Conservation (phyloP, 352 stramenopile species). For the Phytopythium cucurbitacearum region DNA sequence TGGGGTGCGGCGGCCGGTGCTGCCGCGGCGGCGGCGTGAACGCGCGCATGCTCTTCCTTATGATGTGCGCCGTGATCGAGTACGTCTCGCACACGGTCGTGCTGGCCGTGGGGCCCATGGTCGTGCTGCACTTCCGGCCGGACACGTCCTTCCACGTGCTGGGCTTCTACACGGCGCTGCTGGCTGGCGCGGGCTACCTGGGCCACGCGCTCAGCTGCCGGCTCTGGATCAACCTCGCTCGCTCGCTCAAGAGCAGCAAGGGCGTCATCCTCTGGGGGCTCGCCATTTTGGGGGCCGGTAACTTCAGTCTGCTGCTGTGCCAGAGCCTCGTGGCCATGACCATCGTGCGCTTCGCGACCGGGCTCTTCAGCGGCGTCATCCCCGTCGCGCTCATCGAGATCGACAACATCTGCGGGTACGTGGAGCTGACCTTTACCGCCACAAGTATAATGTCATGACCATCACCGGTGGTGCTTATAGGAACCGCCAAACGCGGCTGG, state of each 20-base stretch:
- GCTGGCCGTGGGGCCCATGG: constrained; percentile 62
- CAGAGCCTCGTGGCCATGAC: constrained; percentile 74
- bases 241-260: constrained; percentile 71
- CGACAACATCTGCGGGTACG: constrained; percentile 74
- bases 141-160: constrained; percentile 64
- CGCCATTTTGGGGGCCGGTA: constrained; percentile 56
- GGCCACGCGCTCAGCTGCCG: constrained; percentile 68
- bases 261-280: constrained; percentile 80
- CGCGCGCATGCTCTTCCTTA: constrained; percentile 73
- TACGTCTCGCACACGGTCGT: constrained; percentile 71
- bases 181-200: constrained; percentile 61
- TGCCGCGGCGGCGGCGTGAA: constrained; percentile 53
- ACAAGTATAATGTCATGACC: not conserved
- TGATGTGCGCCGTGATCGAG: constrained; percentile 74
- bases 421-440: not conserved
- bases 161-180: constrained; percentile 73
- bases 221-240: constrained; percentile 76
- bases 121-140: constrained; percentile 77
- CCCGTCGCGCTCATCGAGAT: constrained; percentile 78
- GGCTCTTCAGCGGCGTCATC: constrained; percentile 68
- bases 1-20: constrained; percentile 36
- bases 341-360: constrained; percentile 72
- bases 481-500: constrained; percentile 64
- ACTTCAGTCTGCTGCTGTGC: constrained; percentile 72
- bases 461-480: constrained; percentile 8